These are phyloP conservation scores for Mycena albidolilacea DNA, from an alignment of 768 basidiomycete species.

Conservation along the genomic window DNA sequence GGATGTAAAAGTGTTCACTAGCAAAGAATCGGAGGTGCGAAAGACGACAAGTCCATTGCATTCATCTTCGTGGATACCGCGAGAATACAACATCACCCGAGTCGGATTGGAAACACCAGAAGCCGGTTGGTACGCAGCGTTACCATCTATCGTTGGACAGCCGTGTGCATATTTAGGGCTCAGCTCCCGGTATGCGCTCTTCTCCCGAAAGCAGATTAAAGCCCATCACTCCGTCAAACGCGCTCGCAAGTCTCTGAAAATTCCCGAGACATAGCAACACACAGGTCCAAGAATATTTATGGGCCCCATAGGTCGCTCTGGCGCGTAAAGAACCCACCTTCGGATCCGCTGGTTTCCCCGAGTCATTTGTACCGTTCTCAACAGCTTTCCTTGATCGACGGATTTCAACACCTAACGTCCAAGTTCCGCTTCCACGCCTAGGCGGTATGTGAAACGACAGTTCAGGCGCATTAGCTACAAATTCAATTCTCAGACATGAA, in stretches of 20 bases:
- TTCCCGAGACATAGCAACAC: neutral
- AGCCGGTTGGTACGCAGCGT: neutral
- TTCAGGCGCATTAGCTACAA: neutral
- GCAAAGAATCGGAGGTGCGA: no score
- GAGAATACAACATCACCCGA: neutral
- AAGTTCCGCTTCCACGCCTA: neutral
- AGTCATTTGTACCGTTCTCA: neutral
- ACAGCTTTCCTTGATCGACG: neutral
- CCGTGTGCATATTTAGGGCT: neutral
- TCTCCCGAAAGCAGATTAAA: neutral
- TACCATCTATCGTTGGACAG: neutral
- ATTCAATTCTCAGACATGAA: no score
- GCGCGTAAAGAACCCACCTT: no score
- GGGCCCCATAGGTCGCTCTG: neutral
- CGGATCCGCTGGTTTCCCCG: neutral
- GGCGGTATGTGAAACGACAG: neutral
- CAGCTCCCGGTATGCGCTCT: neutral
- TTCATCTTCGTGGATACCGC: neutral
- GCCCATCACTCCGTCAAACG: no score
- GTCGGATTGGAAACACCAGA: neutral
- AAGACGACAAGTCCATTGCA: no score
- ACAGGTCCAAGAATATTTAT: neutral
- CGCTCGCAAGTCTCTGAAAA: no score
- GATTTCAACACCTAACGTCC: neutral
- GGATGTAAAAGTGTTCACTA: no score